Conservation (phyloP, 176 grass and related monocot genomes). For the Aegilops longissima region DNA sequence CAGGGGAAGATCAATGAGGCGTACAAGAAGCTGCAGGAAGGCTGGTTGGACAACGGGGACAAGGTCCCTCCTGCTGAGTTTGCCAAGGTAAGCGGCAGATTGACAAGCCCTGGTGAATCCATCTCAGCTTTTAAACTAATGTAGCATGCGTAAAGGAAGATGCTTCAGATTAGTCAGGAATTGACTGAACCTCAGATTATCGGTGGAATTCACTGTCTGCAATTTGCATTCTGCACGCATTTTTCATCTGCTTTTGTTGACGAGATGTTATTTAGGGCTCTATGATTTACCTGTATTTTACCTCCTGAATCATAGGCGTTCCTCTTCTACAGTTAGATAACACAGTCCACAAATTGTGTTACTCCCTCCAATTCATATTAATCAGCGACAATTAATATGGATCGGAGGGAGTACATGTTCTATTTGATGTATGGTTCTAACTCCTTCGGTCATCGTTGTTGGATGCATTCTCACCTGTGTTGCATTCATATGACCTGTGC, state of each 20-base stretch:
- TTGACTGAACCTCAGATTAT: not conserved
- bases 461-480: not conserved
- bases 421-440: not conserved
- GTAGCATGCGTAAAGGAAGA: not conserved
- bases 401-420: not conserved
- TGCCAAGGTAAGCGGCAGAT: conserved; percentile 54
- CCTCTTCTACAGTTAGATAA: not conserved
- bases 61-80: conserved; percentile 95
- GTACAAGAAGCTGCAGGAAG: conserved; percentile 95
- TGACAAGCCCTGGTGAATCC: not conserved
- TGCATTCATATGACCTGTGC: not conserved
- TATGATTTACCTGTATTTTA: not conserved
- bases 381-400: too few species aligned
- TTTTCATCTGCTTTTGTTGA: not conserved
- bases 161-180: not conserved
- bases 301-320: not conserved
- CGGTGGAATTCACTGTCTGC: not conserved
- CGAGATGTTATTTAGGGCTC: not conserved
- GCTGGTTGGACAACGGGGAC: conserved; percentile 91
- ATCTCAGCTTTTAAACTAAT: not conserved
- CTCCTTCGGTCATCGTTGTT: not conserved
- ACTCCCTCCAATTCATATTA: too few species aligned
- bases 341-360: not conserved
- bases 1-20: conserved; percentile 98
- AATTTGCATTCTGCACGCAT: not conserved